Base-by-base conservation (phyloP, 768 basidiomycete species). In the Flagelloscypha sp. region DNA sequence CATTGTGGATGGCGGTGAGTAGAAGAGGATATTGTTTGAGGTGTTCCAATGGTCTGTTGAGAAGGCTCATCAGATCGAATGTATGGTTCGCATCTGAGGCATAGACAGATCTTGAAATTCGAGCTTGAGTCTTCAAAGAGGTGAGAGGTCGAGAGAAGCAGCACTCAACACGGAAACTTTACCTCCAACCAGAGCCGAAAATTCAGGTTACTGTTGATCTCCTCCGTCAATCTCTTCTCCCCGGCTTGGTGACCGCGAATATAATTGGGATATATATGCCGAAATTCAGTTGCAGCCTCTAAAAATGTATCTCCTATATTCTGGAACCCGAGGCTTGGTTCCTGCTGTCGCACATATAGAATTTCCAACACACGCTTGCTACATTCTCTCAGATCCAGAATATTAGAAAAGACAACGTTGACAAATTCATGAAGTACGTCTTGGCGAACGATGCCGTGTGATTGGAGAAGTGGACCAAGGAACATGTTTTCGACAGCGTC, bases 221-320 rank as follows among this genome's bases (percentile, higher is more conserved):
- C 82, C 18, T 77, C 72, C 46, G 76, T 76, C 38, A 83, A 54
- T 30, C 70, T 53, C 48, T 72, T 72, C 49, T 79, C 77, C 0
- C 77, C 82, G 5, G 69, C 53, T 4, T 79, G 79, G 7, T 80
- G 59, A 45, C 72, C 68, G 2, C 72, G 73, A 9, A 71, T 56
- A 33, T 79, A 82, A 11, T 62, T 58, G 4, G 76, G 73, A 44
- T 83, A 83, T 4, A 70, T 68, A 12, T 65, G 57, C 11, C 74
- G 68, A 57, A 81, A 82, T 37, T 79, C 73, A n/a, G 74, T 65
- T 1, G 79, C 79, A 4, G 74, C 70, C 4, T 71, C 64, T 11
- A 80, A 58, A 48, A 81, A 75, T 33, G 80, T 64, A 39, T 80
- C 77, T 1, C 81, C 80, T 12, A 83, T 74, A 31, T 59, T 63